These are phyloP conservation scores for Penicillium sp. DNA, from an alignment of 2,329 filamentous ascomycete species.

Conservation along the genomic window DNA sequence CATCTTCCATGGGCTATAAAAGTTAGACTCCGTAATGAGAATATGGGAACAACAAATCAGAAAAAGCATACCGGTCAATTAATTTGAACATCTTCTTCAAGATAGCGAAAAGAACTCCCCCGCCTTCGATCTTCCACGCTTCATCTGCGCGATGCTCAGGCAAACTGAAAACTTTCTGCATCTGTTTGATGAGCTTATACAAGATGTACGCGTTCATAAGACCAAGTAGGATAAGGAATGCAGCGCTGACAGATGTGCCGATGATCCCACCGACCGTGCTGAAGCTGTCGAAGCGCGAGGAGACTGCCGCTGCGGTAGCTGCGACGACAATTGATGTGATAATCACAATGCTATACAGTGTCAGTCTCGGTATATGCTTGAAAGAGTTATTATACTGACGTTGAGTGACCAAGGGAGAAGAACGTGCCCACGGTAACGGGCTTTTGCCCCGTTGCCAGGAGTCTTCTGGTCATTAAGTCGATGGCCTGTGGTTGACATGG, in stretches of 20 bases:
- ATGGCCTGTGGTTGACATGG: conserved; percentile 64
- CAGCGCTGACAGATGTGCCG: conserved; percentile 79
- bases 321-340: conserved; percentile 89
- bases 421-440: conserved; percentile 92
- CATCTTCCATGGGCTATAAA: conserved; percentile 74
- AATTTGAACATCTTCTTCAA: conserved; percentile 74
- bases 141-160: conserved; percentile 46
- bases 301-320: conserved; percentile 78
- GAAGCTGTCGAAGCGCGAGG: conserved; percentile 76
- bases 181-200: conserved; percentile 66
- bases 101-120: conserved; percentile 67
- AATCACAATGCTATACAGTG: conserved; percentile 64
- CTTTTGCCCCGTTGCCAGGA: conserved; percentile 77
- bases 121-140: conserved; percentile 68
- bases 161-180: conserved; percentile 58
- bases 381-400: conserved; percentile 41
- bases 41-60: no score
- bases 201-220: conserved; percentile 83
- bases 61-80: conserved; percentile 51
- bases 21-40: not conserved
- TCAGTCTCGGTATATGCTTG: conserved; percentile 3
- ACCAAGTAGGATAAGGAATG: conserved; percentile 77
- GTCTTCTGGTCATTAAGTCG: conserved; percentile 86
- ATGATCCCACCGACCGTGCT: conserved; percentile 79
- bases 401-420: conserved; percentile 90